Evolutionary conservation across 768 basidiomycete species (phyloP), one percentile per base, ranked within the genome.

Genomic region (Exidia glandulosa): DNA sequence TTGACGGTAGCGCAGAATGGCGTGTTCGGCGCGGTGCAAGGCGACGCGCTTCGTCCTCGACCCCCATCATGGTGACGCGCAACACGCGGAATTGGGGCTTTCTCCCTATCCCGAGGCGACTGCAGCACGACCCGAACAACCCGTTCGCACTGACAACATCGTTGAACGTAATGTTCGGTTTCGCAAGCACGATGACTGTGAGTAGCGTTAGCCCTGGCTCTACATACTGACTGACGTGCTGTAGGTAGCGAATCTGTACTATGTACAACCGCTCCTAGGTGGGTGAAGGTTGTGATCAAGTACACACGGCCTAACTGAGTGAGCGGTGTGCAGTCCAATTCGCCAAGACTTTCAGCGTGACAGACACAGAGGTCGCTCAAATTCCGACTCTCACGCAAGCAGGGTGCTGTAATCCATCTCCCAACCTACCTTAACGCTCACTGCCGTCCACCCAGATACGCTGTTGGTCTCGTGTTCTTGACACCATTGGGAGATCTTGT

Each of bases 401-500:
- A 2, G 66, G 66, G 34, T 36, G 7, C 7, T 7, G 7, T 7
- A 7, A 36, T 16, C 7, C 34, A 7, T 36, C 34, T 16, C 34
- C 34, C 16, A 7, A 16, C 34, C 34, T 36, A 7, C 34, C 7
- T 36, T 16, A n/a, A n/a, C n/a, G n/a, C n/a, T n/a, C n/a, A n/a
- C 34, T 36, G 34, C 7, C 34, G 7, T 7, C 7, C 7, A 16
- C 7, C 7, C 34, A 36, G 34, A 45, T 92, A 90, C 68, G 87
- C 85, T 2, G 74, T 73, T 5, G 89, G 89, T 1, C 77, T 92
- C 7, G 69, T 93, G 2, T 70, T 93, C 41, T 81, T 94, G 59
- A 81, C 87, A 0, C 92, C 93, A 1, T 75, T 91, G 0, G 92
- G 93, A 5, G 92, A 95, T 68, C 79, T 94, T 23, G 79, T 91